Evolutionary conservation across 2,329 filamentous ascomycete species (phyloP).

Genomic region (Macrophomina tecta): DNA sequence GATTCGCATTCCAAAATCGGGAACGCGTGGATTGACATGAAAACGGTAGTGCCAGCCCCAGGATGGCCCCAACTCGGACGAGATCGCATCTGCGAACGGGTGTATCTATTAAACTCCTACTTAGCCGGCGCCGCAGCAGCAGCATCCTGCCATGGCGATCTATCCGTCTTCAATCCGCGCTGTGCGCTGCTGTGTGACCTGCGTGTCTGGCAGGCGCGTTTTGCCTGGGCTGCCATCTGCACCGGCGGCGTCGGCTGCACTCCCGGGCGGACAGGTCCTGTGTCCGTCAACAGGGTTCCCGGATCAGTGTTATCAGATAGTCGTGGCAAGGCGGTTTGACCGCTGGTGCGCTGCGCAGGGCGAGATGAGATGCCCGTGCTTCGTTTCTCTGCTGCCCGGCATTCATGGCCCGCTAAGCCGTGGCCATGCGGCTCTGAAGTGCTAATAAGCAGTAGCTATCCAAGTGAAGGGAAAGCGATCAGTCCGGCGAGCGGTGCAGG

Average conservation of each 20-base stretch:
- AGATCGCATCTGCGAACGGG: slow-evolving; percentile 20
- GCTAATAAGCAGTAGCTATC: not conserved
- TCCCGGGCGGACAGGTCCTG: not conserved
- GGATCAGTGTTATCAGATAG: slow-evolving; percentile 1
- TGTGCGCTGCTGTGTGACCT: not conserved
- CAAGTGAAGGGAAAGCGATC: slow-evolving; percentile 10
- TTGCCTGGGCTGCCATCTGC: not conserved
- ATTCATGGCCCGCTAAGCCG: slow-evolving; percentile 9
- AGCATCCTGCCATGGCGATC: not conserved
- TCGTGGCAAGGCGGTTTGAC: not conserved
- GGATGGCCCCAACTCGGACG: slow-evolving; percentile 13
- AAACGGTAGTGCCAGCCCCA: slow-evolving; percentile 16
- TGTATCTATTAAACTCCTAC: not conserved
- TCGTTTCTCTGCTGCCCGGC: slow-evolving; percentile 7
- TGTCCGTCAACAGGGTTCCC: not conserved
- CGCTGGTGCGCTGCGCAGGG: not conserved
- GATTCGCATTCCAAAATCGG: slow-evolving; percentile 27
- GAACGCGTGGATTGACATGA: slow-evolving; percentile 27
- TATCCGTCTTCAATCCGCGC: not conserved
- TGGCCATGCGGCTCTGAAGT: slow-evolving; percentile 16
- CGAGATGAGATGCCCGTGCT: not conserved
- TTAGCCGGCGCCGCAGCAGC: slow-evolving; percentile 9
- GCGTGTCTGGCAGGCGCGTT: not conserved
- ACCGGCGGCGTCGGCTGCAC: slow-evolving; percentile 6
- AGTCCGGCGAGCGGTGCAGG: slow-evolving; percentile 1